Base-by-base conservation (phyloP, 345 rosid species). In the Eucalyptus viminalis region DNA sequence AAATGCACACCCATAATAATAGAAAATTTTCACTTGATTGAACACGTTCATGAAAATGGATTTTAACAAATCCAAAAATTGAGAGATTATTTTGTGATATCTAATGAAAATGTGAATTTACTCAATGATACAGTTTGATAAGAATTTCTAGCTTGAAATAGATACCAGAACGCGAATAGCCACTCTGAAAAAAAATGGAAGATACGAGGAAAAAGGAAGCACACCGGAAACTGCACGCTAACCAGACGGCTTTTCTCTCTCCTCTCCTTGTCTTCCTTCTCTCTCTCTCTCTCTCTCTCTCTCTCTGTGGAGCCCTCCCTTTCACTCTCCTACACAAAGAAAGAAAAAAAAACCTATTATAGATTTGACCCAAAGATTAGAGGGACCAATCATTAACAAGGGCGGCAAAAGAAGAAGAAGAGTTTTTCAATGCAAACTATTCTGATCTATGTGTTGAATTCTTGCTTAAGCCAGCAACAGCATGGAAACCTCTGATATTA, bases 1-100 rank as follows among this genome's bases (percentile, higher is more conserved):
- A 0, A 49, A 49, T 49, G 14, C 6, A 49, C 16, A 0, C 0
- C 19, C 43, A 17, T 5, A 34, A 69, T 9, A 6, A 69, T 31
- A 40, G 44, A 16, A 34, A 69, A 34, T 44, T 16, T 31, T 69
- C 80, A 17, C 43, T 58, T 9, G 12, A 69, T 16, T 1, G 13
- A 16, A 17, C 44, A 34, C 6, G 44, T 34, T 17, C 24, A 17
- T 17, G 43, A 31, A 69, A 31, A 69, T 16, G 19, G 3, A 16
- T 17, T 69, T 31, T 9, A 16, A 15, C 22, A 31, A 17, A 34
- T 69, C 21, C 24, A 34, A 69, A 31, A 67, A 8, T 34, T 1
- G 11, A 67, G 21, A 67, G 19, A 15, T 15, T 67, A 67, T 67
- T 14, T 67, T n/a, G 16, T 17, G 21, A n/a, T 8, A n/a, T 67